Base-by-base conservation (phyloP, 768 basidiomycete genomes). In the Termitomyces sp. region DNA sequence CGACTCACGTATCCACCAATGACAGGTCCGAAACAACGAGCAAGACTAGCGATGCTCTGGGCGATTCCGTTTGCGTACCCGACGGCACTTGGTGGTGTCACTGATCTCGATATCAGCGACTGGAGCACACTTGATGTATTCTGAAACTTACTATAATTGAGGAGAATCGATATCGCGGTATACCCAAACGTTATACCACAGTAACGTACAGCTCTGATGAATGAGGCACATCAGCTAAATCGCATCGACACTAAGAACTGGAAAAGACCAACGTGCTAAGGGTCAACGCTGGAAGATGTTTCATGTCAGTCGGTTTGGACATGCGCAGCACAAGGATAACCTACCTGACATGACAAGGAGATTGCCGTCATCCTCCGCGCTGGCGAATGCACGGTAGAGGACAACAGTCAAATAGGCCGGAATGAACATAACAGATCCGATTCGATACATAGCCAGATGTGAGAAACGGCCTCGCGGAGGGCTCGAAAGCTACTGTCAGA, bases 1-100 rank as follows among this genome's bases (percentile, higher is more conserved):
- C 36, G 31, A 76, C 85, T 68, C 68, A 93, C 92, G 69, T 87
- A 89, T 46, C 92, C 91, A 49, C 91, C 91, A 18, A 93, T 76
- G 42, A 93, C 83, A 22, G 95, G 93, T 22, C 93, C 97, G 39
- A 93, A 67, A 75, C 95, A 97, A 42, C 97, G 84, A 4, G 95
- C 93, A 27, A 96, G 84, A 63, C 93, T 95, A 62, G 96, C 95
- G 34, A 93, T 90, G 67, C 93, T 95, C 72, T 99, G 97, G 0
- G 95, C 97, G 22, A 96, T 85, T 18, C 96, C 97, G 68, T 98
- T 99, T 11, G 96, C 93, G 59, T 93, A 85, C 7, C 94, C 93
- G 42, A 98, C 85, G 8, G 93, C 86, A 41, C 81, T 80, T 1
- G 95, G 93, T 2, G 96, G 95, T 0, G 95, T 93, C 90, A 96